These are phyloP conservation scores for Astrephomene gubernaculifera DNA, from an alignment of 139 green algal genomes.

Conservation along the genomic window DNA sequence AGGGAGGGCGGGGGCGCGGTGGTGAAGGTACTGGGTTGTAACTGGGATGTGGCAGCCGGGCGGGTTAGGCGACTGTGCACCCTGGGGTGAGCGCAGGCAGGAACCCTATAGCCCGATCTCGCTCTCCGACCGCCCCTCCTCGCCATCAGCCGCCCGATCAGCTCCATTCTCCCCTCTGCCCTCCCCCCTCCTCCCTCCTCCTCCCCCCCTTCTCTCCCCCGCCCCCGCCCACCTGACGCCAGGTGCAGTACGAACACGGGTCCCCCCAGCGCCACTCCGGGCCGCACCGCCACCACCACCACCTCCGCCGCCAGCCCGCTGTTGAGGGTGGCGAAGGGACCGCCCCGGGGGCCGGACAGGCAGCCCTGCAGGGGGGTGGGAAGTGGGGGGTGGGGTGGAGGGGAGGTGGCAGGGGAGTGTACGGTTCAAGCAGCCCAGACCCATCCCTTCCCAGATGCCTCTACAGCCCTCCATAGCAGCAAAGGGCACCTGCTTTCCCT, in stretches of 20 bases:
- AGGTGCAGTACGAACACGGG: constrained; percentile 80
- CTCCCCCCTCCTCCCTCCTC: not conserved
- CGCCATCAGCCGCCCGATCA: too few relatives aligned
- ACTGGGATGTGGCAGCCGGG: too few relatives aligned
- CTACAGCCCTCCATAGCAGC: too few relatives aligned
- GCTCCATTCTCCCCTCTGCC: too few relatives aligned
- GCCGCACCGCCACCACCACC: constrained; percentile 73
- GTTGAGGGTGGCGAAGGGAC: constrained; percentile 86
- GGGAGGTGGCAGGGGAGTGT: not conserved
- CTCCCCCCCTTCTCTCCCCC: not conserved
- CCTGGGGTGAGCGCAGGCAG: too few relatives aligned
- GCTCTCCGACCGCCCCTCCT: too few relatives aligned
- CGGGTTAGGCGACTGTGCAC: too few relatives aligned
- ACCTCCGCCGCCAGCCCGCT: constrained; percentile 70
- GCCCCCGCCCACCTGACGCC: constrained; percentile 27
- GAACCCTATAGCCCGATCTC: too few relatives aligned
- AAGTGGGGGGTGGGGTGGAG: not conserved
- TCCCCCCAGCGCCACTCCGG: constrained; percentile 44
- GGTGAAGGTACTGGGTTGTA: too few relatives aligned
- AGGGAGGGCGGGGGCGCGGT: not conserved
- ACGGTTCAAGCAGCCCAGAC: too few relatives aligned
- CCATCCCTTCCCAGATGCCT: too few relatives aligned
- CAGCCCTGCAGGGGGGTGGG: constrained; percentile 64
- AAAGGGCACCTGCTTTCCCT: not conserved
- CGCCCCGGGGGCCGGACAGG: constrained; percentile 66